Evolutionary conservation across 768 basidiomycete species (phyloP), one percentile per base, ranked within the genome.

Genomic region (Agrocybe praecox): DNA sequence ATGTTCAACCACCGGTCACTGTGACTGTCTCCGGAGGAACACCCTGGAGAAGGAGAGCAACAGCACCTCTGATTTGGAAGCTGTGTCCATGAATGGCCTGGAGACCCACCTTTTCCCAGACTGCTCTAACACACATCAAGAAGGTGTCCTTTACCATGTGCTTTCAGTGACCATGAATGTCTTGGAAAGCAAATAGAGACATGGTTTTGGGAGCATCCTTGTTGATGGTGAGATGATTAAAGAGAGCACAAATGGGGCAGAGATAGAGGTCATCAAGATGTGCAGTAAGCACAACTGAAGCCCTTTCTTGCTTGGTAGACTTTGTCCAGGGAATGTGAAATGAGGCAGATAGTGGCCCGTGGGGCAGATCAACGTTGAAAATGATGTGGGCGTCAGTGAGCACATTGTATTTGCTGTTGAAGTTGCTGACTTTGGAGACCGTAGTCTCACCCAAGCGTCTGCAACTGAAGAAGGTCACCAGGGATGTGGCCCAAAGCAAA

Each of bases 401-500:
- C 45, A 18, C 42, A 42, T 62, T 21, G 9, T 33, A 29, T 0
- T 3, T 1, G 1, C 22, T 12, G 15, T 57, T 23, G 29, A 58
- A 61, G 8, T 33, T 18, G 2, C 49, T 8, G 1, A 33, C 15
- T 0, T 32, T 22, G 6, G 64, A 58, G 0, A 72, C 57, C 5
- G 68, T 65, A 0, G 57, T 60, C 53, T 77, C 71, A 0, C 76
- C 69, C 0, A 80, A 61, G 4, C 62, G 49, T 0, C 66, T 47
- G 23, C 67, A 70, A 17, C 76, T 68, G 65, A 69, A 79, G 59
- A 80, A 80, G 0, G 75, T 65, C 0, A 59, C 33, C 0, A 56
- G 33, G 0, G 77, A 75, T 2, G 68, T 40, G 0, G 76, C 76
- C 66, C 68, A 77, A 8, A 76, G 42, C 0, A 75, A 73, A 3